Conservation (phyloP, 345 rosid species). For the Linum tenue region DNA sequence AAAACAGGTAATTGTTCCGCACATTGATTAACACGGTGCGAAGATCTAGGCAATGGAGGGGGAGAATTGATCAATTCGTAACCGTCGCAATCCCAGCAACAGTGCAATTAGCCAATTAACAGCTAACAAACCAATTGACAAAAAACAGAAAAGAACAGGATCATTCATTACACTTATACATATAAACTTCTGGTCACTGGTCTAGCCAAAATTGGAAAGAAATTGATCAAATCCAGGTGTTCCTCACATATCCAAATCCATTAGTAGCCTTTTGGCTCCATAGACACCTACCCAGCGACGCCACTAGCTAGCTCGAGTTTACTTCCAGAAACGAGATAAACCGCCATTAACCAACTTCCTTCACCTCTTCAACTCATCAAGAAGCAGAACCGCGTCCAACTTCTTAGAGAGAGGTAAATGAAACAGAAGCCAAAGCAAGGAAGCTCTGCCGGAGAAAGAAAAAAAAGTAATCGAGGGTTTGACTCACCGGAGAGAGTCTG, state of each 20-base stretch:
- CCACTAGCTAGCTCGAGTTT: background rate
- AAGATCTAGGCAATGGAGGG: too few species aligned
- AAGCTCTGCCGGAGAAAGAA: background rate
- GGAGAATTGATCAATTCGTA: too few species aligned
- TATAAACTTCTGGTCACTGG: background rate
- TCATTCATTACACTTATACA: background rate
- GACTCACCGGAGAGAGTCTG: slow-evolving; percentile 3
- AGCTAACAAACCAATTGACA: background rate
- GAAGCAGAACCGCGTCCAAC: background rate
- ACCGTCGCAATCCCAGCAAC: too few species aligned
- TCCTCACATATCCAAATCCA: background rate
- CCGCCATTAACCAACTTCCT: too few species aligned
- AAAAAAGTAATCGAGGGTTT: too few species aligned
- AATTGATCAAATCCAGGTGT: background rate
- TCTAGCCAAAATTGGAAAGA: background rate
- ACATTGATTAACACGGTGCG: too few species aligned
- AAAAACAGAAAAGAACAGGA: too few species aligned
- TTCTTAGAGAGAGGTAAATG: background rate
- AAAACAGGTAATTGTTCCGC: too few species aligned
- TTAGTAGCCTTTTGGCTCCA: too few species aligned
- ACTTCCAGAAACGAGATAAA: too few species aligned
- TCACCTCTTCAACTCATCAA: too few species aligned
- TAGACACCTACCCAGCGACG: too few species aligned
- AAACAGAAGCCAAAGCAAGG: background rate
- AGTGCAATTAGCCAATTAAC: background rate